These are phyloP conservation scores for Gastrolobium bilobum DNA, from an alignment of 306 rosid species.

Conservation along the genomic window DNA sequence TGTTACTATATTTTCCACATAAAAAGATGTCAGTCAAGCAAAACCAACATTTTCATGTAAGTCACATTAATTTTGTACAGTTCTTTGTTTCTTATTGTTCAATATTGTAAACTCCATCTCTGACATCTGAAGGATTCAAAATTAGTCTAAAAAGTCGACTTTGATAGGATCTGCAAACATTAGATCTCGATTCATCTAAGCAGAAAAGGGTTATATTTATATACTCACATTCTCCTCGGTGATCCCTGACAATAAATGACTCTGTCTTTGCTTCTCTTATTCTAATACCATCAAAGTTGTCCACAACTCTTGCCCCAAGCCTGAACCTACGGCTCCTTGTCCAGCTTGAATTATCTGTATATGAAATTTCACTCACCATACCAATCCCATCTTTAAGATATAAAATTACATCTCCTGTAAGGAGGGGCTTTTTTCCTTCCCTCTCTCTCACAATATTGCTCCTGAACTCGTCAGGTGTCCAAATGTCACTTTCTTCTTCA, in stretches of 20 bases:
- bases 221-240: slow-evolving; percentile 97
- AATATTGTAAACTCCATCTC: slow-evolving; percentile 8
- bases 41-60: not conserved
- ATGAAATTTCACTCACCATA: slow-evolving; percentile 82
- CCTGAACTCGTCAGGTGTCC: slow-evolving; percentile 85
- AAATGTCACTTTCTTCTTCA: slow-evolving; percentile 86
- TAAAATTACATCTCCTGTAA: slow-evolving; percentile 83
- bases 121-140: slow-evolving; percentile 6
- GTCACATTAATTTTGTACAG: not conserved
- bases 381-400: slow-evolving; percentile 87
- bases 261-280: slow-evolving; percentile 90
- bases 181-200: slow-evolving; percentile 38
- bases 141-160: slow-evolving; percentile 27
- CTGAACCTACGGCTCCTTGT: slow-evolving; percentile 96
- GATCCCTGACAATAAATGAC: slow-evolving; percentile 94
- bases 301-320: slow-evolving; percentile 91
- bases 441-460: slow-evolving; percentile 92
- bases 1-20: slow-evolving; percentile 19
- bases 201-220: slow-evolving; percentile 30
- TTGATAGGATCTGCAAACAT: slow-evolving; percentile 40
- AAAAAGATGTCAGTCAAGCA: not conserved
- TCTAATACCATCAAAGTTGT: slow-evolving; percentile 70
- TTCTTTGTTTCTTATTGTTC: slow-evolving; percentile 4
- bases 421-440: slow-evolving; percentile 95
- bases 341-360: slow-evolving; percentile 99